Conservation (phyloP, 179 eudicot species). For the Monotropa hypopitys region DNA sequence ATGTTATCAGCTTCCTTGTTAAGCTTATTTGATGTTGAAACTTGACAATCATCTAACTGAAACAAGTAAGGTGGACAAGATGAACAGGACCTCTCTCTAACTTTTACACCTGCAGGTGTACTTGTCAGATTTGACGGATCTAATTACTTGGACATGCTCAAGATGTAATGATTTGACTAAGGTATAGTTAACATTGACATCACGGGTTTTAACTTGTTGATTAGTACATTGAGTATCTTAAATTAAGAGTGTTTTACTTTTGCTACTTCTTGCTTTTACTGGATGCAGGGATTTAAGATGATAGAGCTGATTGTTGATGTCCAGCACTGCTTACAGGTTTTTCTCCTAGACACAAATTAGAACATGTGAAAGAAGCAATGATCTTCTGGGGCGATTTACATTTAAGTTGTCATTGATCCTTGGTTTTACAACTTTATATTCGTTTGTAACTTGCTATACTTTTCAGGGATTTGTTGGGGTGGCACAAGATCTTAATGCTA, state of each 20-base stretch:
- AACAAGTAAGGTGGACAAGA: neutral
- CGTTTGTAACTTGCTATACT: slow-evolving; percentile 2
- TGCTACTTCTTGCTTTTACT: neutral
- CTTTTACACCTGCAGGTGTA: slow-evolving; percentile 44
- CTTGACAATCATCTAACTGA: neutral
- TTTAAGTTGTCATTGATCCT: neutral
- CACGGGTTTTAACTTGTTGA: neutral
- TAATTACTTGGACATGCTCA: slow-evolving; percentile 82
- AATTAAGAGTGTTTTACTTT: neutral
- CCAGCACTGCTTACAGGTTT: slow-evolving; percentile 80
- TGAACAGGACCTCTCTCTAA: neutral
- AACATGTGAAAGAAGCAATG: neutral
- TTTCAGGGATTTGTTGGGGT: slow-evolving; percentile 91
- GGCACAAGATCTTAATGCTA: slow-evolving; percentile 65
- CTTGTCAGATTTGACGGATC: slow-evolving; percentile 74
- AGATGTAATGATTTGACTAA: slow-evolving; percentile 65
- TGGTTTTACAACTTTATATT: neutral
- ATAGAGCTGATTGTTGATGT: slow-evolving; percentile 88
- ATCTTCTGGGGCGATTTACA: neutral
- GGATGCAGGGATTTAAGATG: slow-evolving; percentile 71
- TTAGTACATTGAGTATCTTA: neutral
- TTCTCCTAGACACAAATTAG: neutral
- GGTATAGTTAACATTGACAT: slow-evolving; percentile 26
- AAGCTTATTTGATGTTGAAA: neutral
- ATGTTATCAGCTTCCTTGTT: neutral